Percentiles rank a stretch among this genome's conserved stretches.
Evolutionary conservation across 441 rosid genomes (phyloP).

Genomic region (Mallotus japonicus): DNA sequence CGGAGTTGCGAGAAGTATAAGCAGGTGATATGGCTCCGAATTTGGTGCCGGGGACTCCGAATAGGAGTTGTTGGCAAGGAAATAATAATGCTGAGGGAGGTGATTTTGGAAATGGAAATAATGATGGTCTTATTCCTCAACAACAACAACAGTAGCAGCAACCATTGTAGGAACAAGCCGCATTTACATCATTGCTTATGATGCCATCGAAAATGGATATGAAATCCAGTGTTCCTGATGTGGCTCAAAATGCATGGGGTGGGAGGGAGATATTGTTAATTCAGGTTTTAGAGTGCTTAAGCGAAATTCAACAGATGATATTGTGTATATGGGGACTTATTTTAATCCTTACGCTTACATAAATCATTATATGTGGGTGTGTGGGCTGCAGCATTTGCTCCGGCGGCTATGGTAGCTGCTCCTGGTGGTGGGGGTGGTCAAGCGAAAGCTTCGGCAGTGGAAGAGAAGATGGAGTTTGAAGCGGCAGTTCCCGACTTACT

Average conservation of each 20-base stretch:
- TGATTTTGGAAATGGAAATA: conserved; percentile 25
- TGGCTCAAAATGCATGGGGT: too few species aligned
- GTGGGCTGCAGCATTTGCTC: conserved; percentile 60
- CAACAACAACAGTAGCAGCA: neutral
- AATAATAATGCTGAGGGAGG: conserved; percentile 25
- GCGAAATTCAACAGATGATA: too few species aligned
- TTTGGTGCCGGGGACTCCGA: conserved; percentile 38
- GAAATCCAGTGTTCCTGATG: conserved; percentile 23
- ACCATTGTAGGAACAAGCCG: conserved; percentile 22
- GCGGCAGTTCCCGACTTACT: too few species aligned
- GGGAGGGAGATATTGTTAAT: too few species aligned
- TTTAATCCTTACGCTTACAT: too few species aligned
- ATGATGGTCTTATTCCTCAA: conserved; percentile 13
- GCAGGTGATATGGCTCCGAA: conserved; percentile 49
- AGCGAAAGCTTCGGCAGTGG: too few species aligned
- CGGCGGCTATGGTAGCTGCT: conserved; percentile 46
- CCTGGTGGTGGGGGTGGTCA: conserved; percentile 24
- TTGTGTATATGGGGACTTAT: too few species aligned
- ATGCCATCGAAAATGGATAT: conserved; percentile 28
- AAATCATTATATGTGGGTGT: too few species aligned
- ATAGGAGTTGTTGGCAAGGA: conserved; percentile 29
- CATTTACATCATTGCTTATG: conserved; percentile 35
- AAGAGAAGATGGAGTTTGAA: too few species aligned
- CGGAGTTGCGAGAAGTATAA: conserved; percentile 53
- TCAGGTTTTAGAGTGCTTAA: too few species aligned